Evolutionary conservation across 768 basidiomycete species (phyloP).

Genomic region (Peribolospora kevripleyi): DNA sequence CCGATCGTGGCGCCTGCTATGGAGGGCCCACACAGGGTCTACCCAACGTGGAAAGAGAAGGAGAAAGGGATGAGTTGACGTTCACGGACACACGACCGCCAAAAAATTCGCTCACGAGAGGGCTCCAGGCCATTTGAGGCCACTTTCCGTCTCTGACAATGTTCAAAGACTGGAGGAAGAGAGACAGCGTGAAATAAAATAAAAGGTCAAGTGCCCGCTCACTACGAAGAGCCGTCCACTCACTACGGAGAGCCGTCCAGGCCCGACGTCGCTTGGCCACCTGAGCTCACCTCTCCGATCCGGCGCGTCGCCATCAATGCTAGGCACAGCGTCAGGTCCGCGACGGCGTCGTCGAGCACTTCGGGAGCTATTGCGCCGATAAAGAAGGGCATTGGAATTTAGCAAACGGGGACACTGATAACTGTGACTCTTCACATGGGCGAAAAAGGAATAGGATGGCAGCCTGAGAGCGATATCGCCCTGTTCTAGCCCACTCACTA

Average conservation of each 20-base stretch:
- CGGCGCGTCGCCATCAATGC: constrained; percentile 81
- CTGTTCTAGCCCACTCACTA: constrained; percentile 19
- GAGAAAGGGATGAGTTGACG: constrained; percentile 5
- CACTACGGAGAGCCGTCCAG: background rate
- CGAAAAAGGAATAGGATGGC: background rate
- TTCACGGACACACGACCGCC: constrained; percentile 34
- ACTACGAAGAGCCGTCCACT: background rate
- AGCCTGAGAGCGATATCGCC: too few species aligned
- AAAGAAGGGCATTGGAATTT: background rate
- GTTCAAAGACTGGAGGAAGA: background rate
- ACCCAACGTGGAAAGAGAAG: background rate
- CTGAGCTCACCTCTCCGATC: constrained; percentile 33
- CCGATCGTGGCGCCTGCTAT: constrained; percentile 38
- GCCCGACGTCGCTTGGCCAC: background rate
- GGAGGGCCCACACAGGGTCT: background rate
- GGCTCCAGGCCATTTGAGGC: constrained; percentile 53
- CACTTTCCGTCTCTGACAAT: constrained; percentile 30
- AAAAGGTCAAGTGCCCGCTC: background rate
- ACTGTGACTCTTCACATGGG: background rate
- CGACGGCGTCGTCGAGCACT: constrained; percentile 79
- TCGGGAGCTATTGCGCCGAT: constrained; percentile 33
- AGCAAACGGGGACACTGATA: too few species aligned
- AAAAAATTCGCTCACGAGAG: constrained; percentile 31
- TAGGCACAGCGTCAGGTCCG: constrained; percentile 73
- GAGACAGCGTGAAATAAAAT: background rate